Percentiles rank a stretch among this genome's conserved stretches.
Conservation (phyloP, 2,329 filamentous ascomycete genomes). For the Aspergillus hortae region DNA sequence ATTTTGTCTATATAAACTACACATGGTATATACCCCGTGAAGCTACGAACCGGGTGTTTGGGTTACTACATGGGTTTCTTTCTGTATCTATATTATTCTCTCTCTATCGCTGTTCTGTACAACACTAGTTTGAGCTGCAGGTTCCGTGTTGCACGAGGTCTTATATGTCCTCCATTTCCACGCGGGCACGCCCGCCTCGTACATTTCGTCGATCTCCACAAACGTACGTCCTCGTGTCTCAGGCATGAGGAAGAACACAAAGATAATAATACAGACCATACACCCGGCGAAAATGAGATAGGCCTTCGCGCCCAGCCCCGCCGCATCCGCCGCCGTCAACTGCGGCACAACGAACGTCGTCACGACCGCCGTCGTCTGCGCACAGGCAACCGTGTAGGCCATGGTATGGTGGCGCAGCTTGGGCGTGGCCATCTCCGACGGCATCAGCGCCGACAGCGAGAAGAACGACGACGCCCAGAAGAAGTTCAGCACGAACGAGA, state of each 20-base stretch:
- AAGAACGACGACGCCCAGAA: slow-evolving; percentile 37
- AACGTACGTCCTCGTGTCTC: slow-evolving; percentile 31
- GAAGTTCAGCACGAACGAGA: slow-evolving; percentile 37
- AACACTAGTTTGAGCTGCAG: too few species aligned
- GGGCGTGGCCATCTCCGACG: slow-evolving; percentile 35
- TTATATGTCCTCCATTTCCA: slow-evolving; percentile 31
- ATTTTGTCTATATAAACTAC: too few species aligned
- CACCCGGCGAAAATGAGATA: slow-evolving; percentile 33
- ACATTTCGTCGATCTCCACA: slow-evolving; percentile 34
- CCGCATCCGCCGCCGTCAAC: slow-evolving; percentile 31
- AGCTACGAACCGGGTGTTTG: too few species aligned
- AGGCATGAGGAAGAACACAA: slow-evolving; percentile 27
- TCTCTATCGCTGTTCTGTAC: too few species aligned
- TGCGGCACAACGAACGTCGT: slow-evolving; percentile 38
- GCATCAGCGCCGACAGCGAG: slow-evolving; percentile 32
- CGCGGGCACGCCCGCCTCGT: slow-evolving; percentile 27
- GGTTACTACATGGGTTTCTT: too few species aligned
- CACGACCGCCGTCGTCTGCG: slow-evolving; percentile 35
- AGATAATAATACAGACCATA: slow-evolving; percentile 27
- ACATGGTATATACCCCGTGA: too few species aligned
- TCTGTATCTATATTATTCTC: too few species aligned
- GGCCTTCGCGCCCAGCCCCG: slow-evolving; percentile 30
- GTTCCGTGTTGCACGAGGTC: slow-evolving; percentile 9
- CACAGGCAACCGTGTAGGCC: slow-evolving; percentile 35
- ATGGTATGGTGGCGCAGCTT: slow-evolving; percentile 37